Conservation (phyloP, 345 rosid genomes). For the Linum lewisii region DNA sequence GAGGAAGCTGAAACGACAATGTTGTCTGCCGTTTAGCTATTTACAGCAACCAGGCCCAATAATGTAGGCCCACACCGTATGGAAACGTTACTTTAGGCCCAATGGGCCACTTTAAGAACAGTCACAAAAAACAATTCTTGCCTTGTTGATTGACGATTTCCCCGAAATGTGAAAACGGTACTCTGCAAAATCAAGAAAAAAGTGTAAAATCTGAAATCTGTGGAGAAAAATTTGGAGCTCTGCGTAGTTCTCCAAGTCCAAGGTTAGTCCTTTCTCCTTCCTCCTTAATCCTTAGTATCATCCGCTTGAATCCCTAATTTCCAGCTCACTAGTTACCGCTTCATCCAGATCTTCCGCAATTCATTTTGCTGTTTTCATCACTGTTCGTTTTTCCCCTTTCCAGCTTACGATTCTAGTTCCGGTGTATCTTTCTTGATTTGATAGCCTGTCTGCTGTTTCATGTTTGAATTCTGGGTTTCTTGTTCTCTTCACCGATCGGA, state of each 20-base stretch:
- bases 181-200: no score
- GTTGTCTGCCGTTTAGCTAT: no score
- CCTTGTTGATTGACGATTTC: no score
- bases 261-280: conserved; percentile 30
- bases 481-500: neutral
- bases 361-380: neutral
- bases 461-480: neutral
- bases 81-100: no score
- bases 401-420: conserved; percentile 1
- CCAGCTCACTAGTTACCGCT: neutral
- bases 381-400: neutral
- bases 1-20: no score
- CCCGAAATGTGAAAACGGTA: no score
- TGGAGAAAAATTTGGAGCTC: neutral
- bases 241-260: conserved; percentile 22
- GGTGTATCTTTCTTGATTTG: neutral
- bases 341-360: conserved; percentile 12
- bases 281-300: neutral
- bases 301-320: conserved; percentile 9
- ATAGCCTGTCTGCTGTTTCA: neutral
- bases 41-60: no score
- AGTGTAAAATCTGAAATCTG: neutral
- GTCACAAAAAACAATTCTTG: no score
- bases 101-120: no score
- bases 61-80: no score